Conservation (phyloP, 495 filamentous ascomycete species). For the Hypoxylon lienhwacheense region DNA sequence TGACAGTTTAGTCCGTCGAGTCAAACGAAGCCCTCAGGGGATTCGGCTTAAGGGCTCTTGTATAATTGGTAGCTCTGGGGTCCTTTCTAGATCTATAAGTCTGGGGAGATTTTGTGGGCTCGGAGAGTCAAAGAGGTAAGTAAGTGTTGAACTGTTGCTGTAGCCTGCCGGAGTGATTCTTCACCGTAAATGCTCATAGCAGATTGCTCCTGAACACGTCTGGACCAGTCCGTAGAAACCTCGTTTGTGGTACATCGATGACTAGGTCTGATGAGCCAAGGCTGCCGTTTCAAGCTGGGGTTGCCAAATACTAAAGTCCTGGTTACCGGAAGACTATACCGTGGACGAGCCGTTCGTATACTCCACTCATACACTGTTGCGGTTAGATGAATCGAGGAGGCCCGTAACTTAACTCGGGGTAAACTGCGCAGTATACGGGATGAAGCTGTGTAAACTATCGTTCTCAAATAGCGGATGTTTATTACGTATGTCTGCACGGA, state of each 20-base stretch:
- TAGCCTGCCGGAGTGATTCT: constrained; percentile 7
- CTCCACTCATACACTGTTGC: constrained; percentile 18
- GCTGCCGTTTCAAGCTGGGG: constrained; percentile 2
- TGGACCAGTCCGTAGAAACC: constrained; percentile 2
- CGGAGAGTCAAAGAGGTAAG: background rate
- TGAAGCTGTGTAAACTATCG: constrained; percentile 10
- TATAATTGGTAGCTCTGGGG: constrained; percentile 13
- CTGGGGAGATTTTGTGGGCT: background rate
- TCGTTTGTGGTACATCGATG: constrained; percentile 23
- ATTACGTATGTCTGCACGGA: constrained; percentile 4
- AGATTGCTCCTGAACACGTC: constrained; percentile 18
- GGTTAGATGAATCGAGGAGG: constrained; percentile 8
- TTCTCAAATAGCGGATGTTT: constrained; percentile 14
- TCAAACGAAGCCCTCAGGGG: constrained; percentile 4
- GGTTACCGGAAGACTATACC: constrained; percentile 13
- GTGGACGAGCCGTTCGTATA: constrained; percentile 6
- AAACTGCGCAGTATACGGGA: too few species aligned
- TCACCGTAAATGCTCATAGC: constrained; percentile 1
- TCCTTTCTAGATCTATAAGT: constrained; percentile 4
- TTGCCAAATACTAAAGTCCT: constrained; percentile 1
- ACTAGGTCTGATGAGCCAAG: constrained; percentile 10
- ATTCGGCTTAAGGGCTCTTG: constrained; percentile 12
- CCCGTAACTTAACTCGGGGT: constrained; percentile 8
- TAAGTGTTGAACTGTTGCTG: constrained; percentile 3
- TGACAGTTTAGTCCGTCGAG: background rate